phyloP scores from a whole-genome alignment of 441 rosid species.

The Jatropha podagrica region DNA sequence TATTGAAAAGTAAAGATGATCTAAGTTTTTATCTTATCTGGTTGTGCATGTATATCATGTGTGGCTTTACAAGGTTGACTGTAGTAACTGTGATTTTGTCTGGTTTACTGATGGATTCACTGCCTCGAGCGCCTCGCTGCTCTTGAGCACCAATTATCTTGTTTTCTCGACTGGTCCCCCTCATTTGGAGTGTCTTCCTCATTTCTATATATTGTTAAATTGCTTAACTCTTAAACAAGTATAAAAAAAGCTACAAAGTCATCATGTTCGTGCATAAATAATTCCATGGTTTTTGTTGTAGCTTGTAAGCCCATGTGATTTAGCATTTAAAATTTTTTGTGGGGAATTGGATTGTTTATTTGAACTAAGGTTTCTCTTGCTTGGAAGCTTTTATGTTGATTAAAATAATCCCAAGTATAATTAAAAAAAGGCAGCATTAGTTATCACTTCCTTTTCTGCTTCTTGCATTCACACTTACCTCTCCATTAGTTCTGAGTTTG shows the following conservation, averaged over 20 bases:
- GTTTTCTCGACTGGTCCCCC: constrained; percentile 60
- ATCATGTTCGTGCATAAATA: constrained; percentile 29
- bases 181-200: constrained; percentile 31
- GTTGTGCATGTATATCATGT: constrained; percentile 8
- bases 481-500: not conserved
- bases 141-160: constrained; percentile 17
- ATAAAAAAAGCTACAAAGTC: constrained; percentile 32
- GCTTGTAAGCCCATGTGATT: constrained; percentile 39
- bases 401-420: constrained; percentile 28
- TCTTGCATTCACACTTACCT: constrained; percentile 9
- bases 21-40: not conserved
- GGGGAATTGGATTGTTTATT: constrained; percentile 32
- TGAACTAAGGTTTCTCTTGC: constrained; percentile 26
- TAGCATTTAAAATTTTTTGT: constrained; percentile 20
- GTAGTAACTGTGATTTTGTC: constrained; percentile 18
- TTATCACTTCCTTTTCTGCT: not conserved
- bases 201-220: constrained; percentile 22
- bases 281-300: constrained; percentile 29
- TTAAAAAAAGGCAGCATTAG: constrained; percentile 5
- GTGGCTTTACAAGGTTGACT: constrained; percentile 17
- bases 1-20: constrained; percentile 13
- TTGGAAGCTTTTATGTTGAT: constrained; percentile 21
- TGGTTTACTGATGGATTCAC: constrained; percentile 21
- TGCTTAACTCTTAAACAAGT: constrained; percentile 24
- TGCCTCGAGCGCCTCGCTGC: constrained; percentile 61